These are phyloP conservation scores for Pleurozium schreberi DNA, from an alignment of 225 moss, liverwort and hornwort species.

Conservation along the genomic window DNA sequence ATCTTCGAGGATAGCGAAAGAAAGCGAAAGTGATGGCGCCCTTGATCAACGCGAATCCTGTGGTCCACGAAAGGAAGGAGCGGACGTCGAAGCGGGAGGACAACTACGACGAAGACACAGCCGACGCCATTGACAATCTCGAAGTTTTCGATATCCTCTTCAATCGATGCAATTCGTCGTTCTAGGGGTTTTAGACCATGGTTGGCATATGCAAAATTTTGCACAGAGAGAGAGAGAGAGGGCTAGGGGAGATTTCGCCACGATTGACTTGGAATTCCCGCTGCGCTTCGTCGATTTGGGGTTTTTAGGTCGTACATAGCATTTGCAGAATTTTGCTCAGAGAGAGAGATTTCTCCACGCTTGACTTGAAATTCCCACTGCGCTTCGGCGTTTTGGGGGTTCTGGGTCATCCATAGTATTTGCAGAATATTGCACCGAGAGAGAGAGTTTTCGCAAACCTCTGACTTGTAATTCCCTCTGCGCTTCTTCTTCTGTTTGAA, in stretches of 20 bases:
- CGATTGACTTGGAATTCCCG: not conserved
- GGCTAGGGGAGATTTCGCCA: not conserved
- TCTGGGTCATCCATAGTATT: not conserved
- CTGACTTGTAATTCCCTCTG: not conserved
- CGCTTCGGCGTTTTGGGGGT: not conserved
- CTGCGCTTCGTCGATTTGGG: not conserved
- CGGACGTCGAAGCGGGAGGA: conserved; percentile 31
- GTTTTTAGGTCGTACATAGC: not conserved
- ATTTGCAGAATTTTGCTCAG: not conserved
- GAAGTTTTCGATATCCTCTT: conserved; percentile 94
- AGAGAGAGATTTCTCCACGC: not conserved
- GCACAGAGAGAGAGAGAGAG: not conserved
- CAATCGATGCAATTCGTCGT: not conserved
- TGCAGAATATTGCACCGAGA: not conserved
- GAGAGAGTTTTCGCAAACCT: not conserved
- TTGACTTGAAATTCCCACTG: not conserved
- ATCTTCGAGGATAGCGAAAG: not conserved
- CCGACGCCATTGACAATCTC: conserved; percentile 55
- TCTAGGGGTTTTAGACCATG: not conserved
- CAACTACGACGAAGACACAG: conserved; percentile 18
- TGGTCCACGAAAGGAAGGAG: conserved; percentile 74
- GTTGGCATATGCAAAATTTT: not conserved
- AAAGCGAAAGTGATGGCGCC: conserved; percentile 23
- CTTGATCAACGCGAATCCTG: conserved; percentile 86
- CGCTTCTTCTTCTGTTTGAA: not conserved